Percentiles rank a stretch among this genome's conserved stretches.
phyloP scores from a whole-genome alignment of 2,329 filamentous ascomycete genomes.

The Magnaporthiopsis poae region DNA sequence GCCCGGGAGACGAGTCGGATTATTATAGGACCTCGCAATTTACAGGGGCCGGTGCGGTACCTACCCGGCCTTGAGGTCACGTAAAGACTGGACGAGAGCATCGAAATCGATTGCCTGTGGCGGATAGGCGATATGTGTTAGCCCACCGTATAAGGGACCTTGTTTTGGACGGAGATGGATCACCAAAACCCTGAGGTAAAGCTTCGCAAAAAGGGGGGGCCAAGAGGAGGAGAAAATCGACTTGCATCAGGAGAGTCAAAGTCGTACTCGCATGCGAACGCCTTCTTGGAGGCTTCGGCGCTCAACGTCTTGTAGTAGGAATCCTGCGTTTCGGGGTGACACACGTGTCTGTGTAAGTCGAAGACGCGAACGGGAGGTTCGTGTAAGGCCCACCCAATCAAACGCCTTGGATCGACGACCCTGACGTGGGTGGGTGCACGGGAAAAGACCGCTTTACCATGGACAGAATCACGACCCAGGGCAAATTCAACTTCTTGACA shows the following conservation, averaged over 20 bases:
- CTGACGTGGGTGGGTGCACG: neutral
- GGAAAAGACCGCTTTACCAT: conserved; percentile 54
- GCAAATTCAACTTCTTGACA: conserved; percentile 77
- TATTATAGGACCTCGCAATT: neutral
- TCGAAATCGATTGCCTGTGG: conserved; percentile 81
- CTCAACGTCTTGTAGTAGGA: conserved; percentile 92
- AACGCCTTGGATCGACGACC: neutral
- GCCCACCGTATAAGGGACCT: neutral
- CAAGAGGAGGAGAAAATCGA: neutral
- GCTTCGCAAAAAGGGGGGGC: neutral
- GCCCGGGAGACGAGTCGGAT: neutral
- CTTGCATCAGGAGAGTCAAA: conserved; percentile 77
- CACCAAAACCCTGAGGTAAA: neutral
- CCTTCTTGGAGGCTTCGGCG: conserved; percentile 65
- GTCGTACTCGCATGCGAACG: conserved; percentile 86
- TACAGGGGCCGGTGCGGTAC: conserved; percentile 14
- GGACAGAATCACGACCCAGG: conserved; percentile 95
- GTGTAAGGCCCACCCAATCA: neutral
- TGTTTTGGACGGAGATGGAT: neutral
- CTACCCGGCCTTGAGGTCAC: conserved; percentile 85
- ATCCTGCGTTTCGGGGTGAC: conserved; percentile 47
- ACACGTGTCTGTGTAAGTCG: neutral
- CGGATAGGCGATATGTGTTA: conserved; percentile 3
- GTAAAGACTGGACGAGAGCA: conserved; percentile 65
- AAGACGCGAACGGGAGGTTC: neutral